phyloP scores from a whole-genome alignment of 1,284 basidiomycete species.

The Malassezia brasiliensis region DNA sequence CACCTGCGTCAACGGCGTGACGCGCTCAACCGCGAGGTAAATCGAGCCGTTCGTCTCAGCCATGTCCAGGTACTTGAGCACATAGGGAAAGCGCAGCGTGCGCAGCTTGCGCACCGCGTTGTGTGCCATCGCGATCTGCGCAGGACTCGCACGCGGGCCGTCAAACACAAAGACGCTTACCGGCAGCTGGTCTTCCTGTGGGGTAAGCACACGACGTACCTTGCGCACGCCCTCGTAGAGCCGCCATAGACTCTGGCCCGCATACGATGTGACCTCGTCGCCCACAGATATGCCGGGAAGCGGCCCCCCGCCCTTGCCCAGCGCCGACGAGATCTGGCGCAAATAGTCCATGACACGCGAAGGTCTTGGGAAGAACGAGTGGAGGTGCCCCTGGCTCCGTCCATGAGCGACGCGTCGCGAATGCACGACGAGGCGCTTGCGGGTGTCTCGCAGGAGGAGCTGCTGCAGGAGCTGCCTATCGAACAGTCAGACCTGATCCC shows the following conservation, averaged over 20 bases:
- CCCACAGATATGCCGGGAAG: conserved; percentile 81
- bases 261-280: conserved; percentile 60
- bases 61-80: conserved; percentile 77
- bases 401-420: neutral
- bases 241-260: conserved; percentile 65
- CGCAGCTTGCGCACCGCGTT: conserved; percentile 85
- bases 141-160: conserved; percentile 14
- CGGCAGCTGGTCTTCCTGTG: conserved; percentile 61
- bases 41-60: conserved; percentile 77
- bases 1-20: conserved; percentile 64
- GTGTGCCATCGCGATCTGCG: conserved; percentile 60
- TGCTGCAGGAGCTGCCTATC: conserved; percentile 65
- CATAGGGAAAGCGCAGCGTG: conserved; percentile 84
- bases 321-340: conserved; percentile 67
- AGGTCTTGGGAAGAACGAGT: neutral
- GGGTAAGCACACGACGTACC: neutral
- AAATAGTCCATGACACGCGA: conserved; percentile 64
- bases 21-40: conserved; percentile 88
- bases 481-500: conserved; percentile 66
- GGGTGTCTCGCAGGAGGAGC: conserved; percentile 43
- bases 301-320: conserved; percentile 68
- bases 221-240: conserved; percentile 62
- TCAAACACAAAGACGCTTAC: conserved; percentile 41
- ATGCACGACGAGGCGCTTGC: neutral
- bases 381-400: conserved; percentile 3